Base-by-base conservation (phyloP, 768 basidiomycete genomes). In the Xanthoconium stramineum region DNA sequence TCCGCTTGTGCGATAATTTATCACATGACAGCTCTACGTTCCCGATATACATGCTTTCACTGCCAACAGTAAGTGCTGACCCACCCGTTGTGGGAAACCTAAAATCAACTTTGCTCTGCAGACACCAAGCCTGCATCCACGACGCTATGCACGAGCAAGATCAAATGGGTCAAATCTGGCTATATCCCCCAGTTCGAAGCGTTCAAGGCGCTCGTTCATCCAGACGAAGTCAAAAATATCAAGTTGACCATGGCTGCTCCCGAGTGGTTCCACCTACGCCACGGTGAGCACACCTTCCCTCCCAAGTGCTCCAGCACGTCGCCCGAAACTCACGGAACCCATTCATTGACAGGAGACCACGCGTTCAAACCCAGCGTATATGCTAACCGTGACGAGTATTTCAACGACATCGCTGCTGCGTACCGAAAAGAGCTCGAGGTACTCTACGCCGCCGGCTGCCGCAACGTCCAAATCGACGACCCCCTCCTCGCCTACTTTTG, bases 231-330 rank as follows among this genome's bases (percentile, higher is more conserved):
- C 56, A 78, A 78, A 64, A 75, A 78, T 63, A 79, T 90, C 69
- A 91, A 92, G 68, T 64, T 90, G 56, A 89, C 85, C 14, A 74
- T 88, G 69, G 85, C 83, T 56, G 82, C 86, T 0, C 88, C 88
- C 4, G 83, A 83, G 36, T 87, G 86, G 84, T 85, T 82, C 68
- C 85, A 86, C 66, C 80, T 86, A 30, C 80, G 83, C 28, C 84
- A 85, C 65, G 86, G 86, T 48, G 77, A 75, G 61, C 7, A 8
- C 6, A 6, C 15, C 29, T 39, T 12, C 4, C 20, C n/a, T 42
- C 8, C 13, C 5, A n/a, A 5, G 13, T 15, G 20, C 32, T 17
- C 14, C 5, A 3, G 4, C 7, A 7, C 9, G 2, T 32, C 44
- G 11, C 2, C 5, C 9, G 9, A 5, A 15, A 47, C 44, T 61